Base-by-base conservation (phyloP, 345 rosid species). In the Mallotus nudiflorus region DNA sequence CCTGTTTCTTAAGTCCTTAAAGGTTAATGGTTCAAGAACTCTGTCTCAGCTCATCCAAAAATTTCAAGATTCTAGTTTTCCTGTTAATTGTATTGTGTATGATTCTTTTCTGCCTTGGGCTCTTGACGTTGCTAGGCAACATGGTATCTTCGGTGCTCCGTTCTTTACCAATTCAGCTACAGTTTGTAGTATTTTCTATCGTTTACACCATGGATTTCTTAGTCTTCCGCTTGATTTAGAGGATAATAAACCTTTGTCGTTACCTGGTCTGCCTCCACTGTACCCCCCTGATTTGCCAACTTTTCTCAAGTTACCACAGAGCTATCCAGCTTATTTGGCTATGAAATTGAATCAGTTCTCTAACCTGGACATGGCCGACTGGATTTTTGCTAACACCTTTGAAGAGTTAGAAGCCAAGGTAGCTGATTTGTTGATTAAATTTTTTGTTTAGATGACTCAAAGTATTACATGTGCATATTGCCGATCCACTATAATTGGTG, bases 51-150 rank as follows among this genome's bases (percentile, higher is more conserved):
- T 91, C 12, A 75, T 88, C 64, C 24, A 61, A 28, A 85, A 68
- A 45, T 85, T 71, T 71, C 27, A 75, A 60, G 44, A 75, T 62
- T 67, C 89, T 0, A 65, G 40, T 62, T 66, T 54, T 6, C 92
- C 89, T 0, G 77, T 88, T 39, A 75, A 63, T 56, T 88, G 87
- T 4, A 66, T 91, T 8, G 88, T 91, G 20, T 91, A 88, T 24
- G 94, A 91, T 53, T 85, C 97, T 22, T 91, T 91, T 48, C 67
- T 91, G 42, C 90, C 92, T 0, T 88, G 94, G 94, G 97, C 83
- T 55, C 92, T 88, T 61, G 90, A 86, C 22, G 92, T 88, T 33
- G 92, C 92, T 10, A 85, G 82, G 82, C 73, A 77, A 22, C 83
- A 78, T 19, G 84, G 83, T 0, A 39, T 91, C 27, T 74, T 76